Evolutionary conservation across 2,329 filamentous ascomycete species (phyloP), one percentile per base, ranked within the genome.

Genomic region (Colletotrichum karsti): DNA sequence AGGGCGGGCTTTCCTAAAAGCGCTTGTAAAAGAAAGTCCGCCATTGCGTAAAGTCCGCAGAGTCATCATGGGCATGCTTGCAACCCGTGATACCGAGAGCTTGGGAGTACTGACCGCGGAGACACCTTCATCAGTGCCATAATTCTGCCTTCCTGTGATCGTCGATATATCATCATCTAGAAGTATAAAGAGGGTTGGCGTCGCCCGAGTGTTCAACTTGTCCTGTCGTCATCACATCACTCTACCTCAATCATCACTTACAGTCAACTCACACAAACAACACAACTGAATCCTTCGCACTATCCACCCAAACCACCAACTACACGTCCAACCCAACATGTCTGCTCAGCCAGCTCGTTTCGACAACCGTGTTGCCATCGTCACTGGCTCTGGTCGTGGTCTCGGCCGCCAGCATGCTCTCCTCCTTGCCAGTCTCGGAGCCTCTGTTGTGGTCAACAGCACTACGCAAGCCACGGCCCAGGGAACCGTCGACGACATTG

Each of bases 331-430:
- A 12, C 46, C 2, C 48, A 37, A 33, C 10, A 53, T 53, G 48
- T 24, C 48, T 53, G n/a, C n/a, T 7, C 48, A 3, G 20, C 48
- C n/a, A 37, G 18, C 18, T 35, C 48, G 48, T 0, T 59, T 71
- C 26, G 26, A 67, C 6, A 67, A 56, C 50, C 66, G 63, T 5
- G 70, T 72, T 20, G 69, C 69, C 10, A 69, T 69, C 54, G 68
- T 64, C 57, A 73, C 64, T 8, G 71, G 73, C 2, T 71, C 73
- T 9, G 73, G 73, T n/a, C 67, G 72, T 15, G 73, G 73, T 6
- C 67, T 74, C 4, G 73, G 73, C 13, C 67, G 72, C 15, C 71
- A 73, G 30, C 72, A 74, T 18, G 72, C 72, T 7, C 48, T 74
- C 9, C 46, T 71, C 3, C 62, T 74, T 12, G 72, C 63, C 5